These are phyloP conservation scores for Solanum bulbocastanum DNA, from an alignment of 257 asterid genomes.

Conservation along the genomic window DNA sequence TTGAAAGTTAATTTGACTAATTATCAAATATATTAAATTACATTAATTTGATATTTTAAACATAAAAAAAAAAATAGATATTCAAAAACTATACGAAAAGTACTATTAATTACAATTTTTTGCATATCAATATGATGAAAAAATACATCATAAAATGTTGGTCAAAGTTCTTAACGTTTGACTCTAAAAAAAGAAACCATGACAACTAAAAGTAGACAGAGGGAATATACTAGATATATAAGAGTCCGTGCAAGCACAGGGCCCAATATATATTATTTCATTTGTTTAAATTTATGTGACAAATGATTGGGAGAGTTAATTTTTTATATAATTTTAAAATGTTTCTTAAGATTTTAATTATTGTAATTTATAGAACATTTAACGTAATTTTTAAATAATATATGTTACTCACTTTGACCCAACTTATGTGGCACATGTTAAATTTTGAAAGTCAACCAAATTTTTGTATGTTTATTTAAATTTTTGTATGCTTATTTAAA, in stretches of 20 bases:
- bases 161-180: neutral
- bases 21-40: too few species aligned
- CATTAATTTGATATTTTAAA: too few species aligned
- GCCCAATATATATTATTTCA: too few species aligned
- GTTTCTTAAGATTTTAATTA: neutral
- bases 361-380: neutral
- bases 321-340: too few species aligned
- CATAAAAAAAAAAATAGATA: too few species aligned
- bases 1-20: neutral
- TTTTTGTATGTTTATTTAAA: too few species aligned
- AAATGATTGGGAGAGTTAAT: neutral
- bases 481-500: too few species aligned
- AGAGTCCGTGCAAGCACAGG: neutral
- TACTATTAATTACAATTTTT: too few species aligned
- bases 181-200: neutral
- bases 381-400: neutral
- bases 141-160: too few species aligned
- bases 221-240: too few species aligned
- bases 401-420: neutral
- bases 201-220: neutral
- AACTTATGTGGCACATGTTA: neutral
- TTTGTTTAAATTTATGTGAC: too few species aligned
- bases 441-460: neutral
- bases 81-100: too few species aligned
- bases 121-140: neutral